These are phyloP conservation scores for Dactylellina sp. DNA, from an alignment of 2,329 filamentous ascomycete species.

Conservation along the genomic window DNA sequence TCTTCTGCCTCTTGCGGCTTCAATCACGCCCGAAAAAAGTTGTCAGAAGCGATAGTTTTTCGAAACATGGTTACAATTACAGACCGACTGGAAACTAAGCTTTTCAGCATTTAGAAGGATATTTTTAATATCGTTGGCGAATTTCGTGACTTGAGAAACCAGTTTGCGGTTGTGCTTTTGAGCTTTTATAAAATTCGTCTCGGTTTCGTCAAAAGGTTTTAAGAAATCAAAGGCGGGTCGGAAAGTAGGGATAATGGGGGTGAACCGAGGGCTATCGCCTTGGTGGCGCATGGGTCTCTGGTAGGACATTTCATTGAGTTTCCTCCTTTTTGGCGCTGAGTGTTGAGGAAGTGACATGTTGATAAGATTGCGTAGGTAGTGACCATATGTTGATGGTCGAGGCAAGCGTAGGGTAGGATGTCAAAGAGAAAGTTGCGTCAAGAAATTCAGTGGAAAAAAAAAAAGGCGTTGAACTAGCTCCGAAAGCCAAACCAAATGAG, in stretches of 20 bases:
- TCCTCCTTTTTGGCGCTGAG: constrained; percentile 26
- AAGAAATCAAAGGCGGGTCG: background rate
- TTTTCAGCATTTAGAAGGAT: constrained; percentile 4
- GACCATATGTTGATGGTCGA: background rate
- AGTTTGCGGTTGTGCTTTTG: constrained; percentile 33
- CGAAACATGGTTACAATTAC: background rate
- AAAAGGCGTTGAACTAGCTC: too few species aligned
- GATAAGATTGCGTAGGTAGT: background rate
- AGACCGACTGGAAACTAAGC: constrained; percentile 28
- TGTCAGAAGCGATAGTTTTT: background rate
- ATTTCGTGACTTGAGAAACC: constrained; percentile 5
- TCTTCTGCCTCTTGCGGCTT: constrained; percentile 19
- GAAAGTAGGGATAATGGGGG: background rate
- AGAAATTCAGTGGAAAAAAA: constrained; percentile 14
- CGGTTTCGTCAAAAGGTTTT: background rate
- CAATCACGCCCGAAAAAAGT: background rate
- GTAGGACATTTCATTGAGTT: background rate
- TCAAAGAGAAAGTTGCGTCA: background rate
- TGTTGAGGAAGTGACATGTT: constrained; percentile 10
- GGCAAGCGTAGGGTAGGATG: background rate
- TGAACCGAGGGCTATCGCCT: background rate
- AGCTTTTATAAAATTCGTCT: constrained; percentile 15
- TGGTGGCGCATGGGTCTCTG: background rate
- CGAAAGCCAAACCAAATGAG: too few species aligned
- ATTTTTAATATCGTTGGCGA: constrained; percentile 25